Evolutionary conservation across 805 yeast genomes (phyloP).

Genomic region (Myxozyma neotropica): DNA sequence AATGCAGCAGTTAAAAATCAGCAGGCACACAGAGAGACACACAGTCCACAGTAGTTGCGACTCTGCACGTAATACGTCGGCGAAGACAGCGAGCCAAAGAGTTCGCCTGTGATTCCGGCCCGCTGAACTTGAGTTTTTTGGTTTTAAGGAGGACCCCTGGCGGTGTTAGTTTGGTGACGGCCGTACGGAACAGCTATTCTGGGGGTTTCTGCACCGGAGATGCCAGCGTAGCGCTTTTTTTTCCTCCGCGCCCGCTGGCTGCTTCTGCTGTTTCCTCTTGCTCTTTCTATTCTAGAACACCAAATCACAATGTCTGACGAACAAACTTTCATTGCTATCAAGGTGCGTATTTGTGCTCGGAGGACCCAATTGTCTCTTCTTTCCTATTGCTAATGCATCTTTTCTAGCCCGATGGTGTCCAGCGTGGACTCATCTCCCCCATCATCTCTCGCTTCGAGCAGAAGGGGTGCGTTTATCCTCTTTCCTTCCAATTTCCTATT

Average conservation of each 20-base stretch:
- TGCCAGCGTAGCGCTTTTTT: constrained; percentile 4
- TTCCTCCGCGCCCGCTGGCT: too few species aligned
- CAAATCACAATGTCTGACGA: constrained; percentile 27
- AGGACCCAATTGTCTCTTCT: neutral
- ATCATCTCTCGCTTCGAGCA: constrained; percentile 92
- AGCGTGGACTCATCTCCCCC: constrained; percentile 92
- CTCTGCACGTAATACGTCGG: too few species aligned
- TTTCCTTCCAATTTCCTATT: neutral
- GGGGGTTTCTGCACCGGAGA: neutral
- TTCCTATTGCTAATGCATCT: neutral
- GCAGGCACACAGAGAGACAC: too few species aligned
- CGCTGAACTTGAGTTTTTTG: too few species aligned
- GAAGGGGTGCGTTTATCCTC: constrained; percentile 55
- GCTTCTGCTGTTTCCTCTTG: neutral
- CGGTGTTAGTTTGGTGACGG: too few species aligned
- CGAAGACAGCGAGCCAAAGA: too few species aligned
- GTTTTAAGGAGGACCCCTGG: too few species aligned
- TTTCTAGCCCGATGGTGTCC: constrained; percentile 94
- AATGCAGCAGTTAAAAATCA: neutral
- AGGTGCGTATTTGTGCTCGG: constrained; percentile 38
- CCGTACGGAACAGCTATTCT: too few species aligned
- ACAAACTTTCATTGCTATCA: constrained; percentile 47
- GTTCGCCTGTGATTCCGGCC: too few species aligned
- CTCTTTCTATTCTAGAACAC: constrained; percentile 1
- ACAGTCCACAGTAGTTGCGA: too few species aligned